Conservation (phyloP, 2,329 filamentous ascomycete genomes). For the Cercospora beticola region DNA sequence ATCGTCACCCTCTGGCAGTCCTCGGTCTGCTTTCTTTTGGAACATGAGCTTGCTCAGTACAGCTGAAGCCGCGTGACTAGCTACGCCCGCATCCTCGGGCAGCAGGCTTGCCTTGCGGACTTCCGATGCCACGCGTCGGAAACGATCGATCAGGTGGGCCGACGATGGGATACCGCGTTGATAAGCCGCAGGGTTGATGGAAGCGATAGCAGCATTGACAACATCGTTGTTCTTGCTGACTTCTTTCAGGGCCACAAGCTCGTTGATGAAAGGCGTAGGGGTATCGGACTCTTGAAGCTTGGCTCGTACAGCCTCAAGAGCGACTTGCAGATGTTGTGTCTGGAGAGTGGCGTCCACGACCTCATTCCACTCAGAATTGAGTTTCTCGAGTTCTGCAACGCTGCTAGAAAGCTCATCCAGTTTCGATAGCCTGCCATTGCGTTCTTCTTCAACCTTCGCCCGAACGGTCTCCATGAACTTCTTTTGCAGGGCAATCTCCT, state of each 20-base stretch:
- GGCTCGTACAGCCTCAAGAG: constrained; percentile 86
- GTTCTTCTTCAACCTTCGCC: constrained; percentile 82
- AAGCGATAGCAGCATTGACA: constrained; percentile 91
- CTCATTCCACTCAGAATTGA: constrained; percentile 85
- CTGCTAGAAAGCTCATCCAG: constrained; percentile 75
- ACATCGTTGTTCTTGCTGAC: constrained; percentile 75
- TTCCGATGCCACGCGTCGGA: constrained; percentile 87
- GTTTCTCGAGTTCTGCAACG: constrained; percentile 79
- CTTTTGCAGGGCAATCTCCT: constrained; percentile 84
- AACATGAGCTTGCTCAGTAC: constrained; percentile 92
- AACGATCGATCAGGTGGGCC: constrained; percentile 87
- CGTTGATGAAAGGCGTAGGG: constrained; percentile 79
- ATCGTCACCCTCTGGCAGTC: constrained; percentile 77
- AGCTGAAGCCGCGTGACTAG: constrained; percentile 87
- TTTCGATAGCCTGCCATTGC: constrained; percentile 80
- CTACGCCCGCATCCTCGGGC: constrained; percentile 90
- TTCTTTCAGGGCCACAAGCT: constrained; percentile 92
- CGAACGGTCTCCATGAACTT: constrained; percentile 77
- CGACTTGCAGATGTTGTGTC: constrained; percentile 94
- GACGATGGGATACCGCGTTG: constrained; percentile 84
- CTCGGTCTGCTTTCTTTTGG: constrained; percentile 67
- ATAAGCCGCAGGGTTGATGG: constrained; percentile 90
- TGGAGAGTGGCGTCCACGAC: constrained; percentile 87
- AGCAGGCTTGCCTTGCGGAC: constrained; percentile 92
- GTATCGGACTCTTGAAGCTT: constrained; percentile 72